A percentile compares a stretch with the other conserved stretches of the same genome.
These are phyloP conservation scores for Oryza glaberrima DNA, from an alignment of 176 grass and related monocot species.

Conservation along the genomic window DNA sequence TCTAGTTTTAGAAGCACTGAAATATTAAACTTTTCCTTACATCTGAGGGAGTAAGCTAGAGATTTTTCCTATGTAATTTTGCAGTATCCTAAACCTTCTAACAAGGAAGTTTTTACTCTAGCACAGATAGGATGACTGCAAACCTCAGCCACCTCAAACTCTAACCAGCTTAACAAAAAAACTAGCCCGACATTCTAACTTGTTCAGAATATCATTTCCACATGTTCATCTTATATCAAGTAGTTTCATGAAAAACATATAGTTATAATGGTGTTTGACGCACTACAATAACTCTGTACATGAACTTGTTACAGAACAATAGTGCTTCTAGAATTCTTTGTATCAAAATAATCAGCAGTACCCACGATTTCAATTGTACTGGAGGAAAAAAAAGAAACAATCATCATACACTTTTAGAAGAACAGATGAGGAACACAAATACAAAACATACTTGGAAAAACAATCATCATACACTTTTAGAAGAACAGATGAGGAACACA, in stretches of 20 bases:
- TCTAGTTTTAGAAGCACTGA: neutral
- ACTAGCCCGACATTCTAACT: neutral
- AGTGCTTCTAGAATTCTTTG: neutral
- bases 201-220: neutral
- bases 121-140: neutral
- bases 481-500: constrained; percentile 16
- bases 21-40: neutral
- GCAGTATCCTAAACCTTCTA: constrained; percentile 14
- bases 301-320: neutral
- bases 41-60: neutral
- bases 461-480: constrained; percentile 18
- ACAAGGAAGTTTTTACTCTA: neutral
- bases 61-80: neutral
- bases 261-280: neutral
- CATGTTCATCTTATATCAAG: constrained; percentile 26
- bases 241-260: constrained; percentile 7
- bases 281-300: neutral
- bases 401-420: constrained; percentile 23
- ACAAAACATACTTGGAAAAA: constrained; percentile 63
- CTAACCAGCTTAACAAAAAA: constrained; percentile 9
- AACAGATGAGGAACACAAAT: constrained; percentile 16
- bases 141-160: neutral
- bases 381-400: constrained; percentile 26
- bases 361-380: constrained; percentile 13
- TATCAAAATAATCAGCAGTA: constrained; percentile 13